phyloP scores from a whole-genome alignment of 257 asterid species.

The Plantago elongata region DNA sequence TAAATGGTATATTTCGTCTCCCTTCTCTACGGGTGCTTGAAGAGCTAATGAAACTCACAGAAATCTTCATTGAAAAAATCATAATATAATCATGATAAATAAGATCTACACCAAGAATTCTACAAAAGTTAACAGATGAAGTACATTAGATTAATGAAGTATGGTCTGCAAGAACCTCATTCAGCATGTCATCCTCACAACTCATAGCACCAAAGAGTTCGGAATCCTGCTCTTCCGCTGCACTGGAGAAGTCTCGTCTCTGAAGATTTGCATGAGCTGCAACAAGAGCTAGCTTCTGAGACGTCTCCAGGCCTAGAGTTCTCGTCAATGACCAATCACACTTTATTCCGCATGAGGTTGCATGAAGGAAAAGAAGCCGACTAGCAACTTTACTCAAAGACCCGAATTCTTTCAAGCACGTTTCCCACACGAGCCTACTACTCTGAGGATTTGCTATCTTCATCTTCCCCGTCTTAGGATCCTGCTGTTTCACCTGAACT shows the following conservation, averaged over 20 bases:
- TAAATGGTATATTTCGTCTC: constrained; percentile 21
- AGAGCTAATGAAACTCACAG: constrained; percentile 27
- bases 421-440: constrained; percentile 87
- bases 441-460: constrained; percentile 79
- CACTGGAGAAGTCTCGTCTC: constrained; percentile 43
- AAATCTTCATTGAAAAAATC: constrained; percentile 5
- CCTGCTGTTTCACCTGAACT: constrained; percentile 71
- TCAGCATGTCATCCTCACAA: constrained; percentile 56
- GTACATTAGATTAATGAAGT: constrained; percentile 49
- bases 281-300: constrained; percentile 63
- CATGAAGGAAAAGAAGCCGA: constrained; percentile 86
- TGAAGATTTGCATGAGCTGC: constrained; percentile 72
- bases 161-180: constrained; percentile 54
- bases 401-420: constrained; percentile 61
- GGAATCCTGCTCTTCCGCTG: constrained; percentile 48
- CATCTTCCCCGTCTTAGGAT: constrained; percentile 74
- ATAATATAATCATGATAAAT: constrained; percentile 34
- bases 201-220: constrained; percentile 43
- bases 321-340: constrained; percentile 48
- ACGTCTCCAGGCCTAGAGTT: constrained; percentile 56
- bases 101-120: constrained; percentile 32
- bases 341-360: constrained; percentile 61
- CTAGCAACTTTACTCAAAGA: constrained; percentile 63
- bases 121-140: constrained; percentile 29
- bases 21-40: constrained; percentile 29